Evolutionary conservation across 2,329 filamentous ascomycete species (phyloP).

Genomic region (Alternaria novae-zelandiae): DNA sequence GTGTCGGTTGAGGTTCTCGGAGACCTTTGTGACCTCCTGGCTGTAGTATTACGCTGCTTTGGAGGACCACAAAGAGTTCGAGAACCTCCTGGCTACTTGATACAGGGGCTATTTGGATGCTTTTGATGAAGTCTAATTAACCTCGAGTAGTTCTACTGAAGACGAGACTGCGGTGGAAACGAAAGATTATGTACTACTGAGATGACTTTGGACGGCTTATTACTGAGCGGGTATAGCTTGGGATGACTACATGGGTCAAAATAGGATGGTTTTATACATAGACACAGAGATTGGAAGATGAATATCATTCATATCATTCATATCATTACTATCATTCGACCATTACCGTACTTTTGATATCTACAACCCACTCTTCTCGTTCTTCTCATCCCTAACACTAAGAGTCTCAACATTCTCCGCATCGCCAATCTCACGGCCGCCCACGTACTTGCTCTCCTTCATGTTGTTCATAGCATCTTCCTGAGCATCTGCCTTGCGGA

Average conservation of each 20-base stretch:
- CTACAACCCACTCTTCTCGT: constrained; percentile 23
- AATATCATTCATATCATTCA: not conserved
- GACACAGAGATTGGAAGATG: not conserved
- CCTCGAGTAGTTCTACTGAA: not conserved
- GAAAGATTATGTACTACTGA: no score
- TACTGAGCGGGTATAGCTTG: accelerated
- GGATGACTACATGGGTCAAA: not conserved
- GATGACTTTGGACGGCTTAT: no score
- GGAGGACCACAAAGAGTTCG: not conserved
- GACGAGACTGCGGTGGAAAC: no score
- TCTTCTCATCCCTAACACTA: constrained; percentile 28
- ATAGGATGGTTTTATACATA: not conserved
- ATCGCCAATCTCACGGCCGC: constrained; percentile 21
- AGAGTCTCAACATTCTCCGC: constrained; percentile 24
- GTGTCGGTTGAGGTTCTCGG: not conserved
- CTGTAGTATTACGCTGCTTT: not conserved
- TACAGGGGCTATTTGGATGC: not conserved
- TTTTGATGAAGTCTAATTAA: not conserved
- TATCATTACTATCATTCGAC: not conserved
- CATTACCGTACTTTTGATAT: not conserved
- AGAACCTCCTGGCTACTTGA: not conserved
- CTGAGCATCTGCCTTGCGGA: constrained; percentile 40
- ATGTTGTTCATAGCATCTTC: constrained; percentile 44
- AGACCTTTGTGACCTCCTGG: not conserved
- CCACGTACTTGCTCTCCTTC: constrained; percentile 31